These are phyloP conservation scores for Pezicula carpinea DNA, from an alignment of 2,329 filamentous ascomycete species.

Conservation along the genomic window DNA sequence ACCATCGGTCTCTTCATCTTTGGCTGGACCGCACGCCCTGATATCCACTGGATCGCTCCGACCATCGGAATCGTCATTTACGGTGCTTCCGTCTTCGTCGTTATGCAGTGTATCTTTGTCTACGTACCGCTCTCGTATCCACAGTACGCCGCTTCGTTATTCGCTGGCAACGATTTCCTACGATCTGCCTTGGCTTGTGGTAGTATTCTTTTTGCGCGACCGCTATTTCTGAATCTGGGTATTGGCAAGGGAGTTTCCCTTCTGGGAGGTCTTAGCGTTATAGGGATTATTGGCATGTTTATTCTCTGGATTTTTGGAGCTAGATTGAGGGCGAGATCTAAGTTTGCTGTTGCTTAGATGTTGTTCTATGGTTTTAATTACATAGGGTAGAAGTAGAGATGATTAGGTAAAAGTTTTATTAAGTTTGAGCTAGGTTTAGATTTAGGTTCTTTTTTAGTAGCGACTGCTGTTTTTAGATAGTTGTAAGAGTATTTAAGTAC, in stretches of 20 bases:
- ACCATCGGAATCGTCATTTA: slow-evolving; percentile 55
- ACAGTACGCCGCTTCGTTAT: slow-evolving; percentile 52
- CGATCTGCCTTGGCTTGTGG: slow-evolving; percentile 54
- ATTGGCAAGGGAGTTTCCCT: slow-evolving; percentile 53
- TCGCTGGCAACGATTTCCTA: slow-evolving; percentile 58
- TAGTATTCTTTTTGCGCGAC: slow-evolving; percentile 54
- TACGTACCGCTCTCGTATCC: slow-evolving; percentile 54
- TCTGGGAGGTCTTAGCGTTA: slow-evolving; percentile 49
- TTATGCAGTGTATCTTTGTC: slow-evolving; percentile 57
- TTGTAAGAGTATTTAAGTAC: too few species aligned
- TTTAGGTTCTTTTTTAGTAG: too few species aligned
- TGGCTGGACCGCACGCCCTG: slow-evolving; percentile 48
- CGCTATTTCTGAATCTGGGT: slow-evolving; percentile 55
- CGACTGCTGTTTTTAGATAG: too few species aligned
- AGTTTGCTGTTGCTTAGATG: slow-evolving; percentile 20
- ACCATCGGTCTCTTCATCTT: slow-evolving; percentile 58
- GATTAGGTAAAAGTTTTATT: too few species aligned
- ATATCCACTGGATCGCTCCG: slow-evolving; percentile 50
- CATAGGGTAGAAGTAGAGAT: too few species aligned
- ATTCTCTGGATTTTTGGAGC: slow-evolving; percentile 19
- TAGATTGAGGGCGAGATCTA: slow-evolving; percentile 20
- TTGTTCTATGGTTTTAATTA: too few species aligned
- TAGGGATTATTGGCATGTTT: slow-evolving; percentile 53
- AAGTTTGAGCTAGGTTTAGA: too few species aligned
- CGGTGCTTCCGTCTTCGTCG: slow-evolving; percentile 44